Evolutionary conservation across 2,329 filamentous ascomycete species (phyloP).

Genomic region (Whalleya microplaca): DNA sequence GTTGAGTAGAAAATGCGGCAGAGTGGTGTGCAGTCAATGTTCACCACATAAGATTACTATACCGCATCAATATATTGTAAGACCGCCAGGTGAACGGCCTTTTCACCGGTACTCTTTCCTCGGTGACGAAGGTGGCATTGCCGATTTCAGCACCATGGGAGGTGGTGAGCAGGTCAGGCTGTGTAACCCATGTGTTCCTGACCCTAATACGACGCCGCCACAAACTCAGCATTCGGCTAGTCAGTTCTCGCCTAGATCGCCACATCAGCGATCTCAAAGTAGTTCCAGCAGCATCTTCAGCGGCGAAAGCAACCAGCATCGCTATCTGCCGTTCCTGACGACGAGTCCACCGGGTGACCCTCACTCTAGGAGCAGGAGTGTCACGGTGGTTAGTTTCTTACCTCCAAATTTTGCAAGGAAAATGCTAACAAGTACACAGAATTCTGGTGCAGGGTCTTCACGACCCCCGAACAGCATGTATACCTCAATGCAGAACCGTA

Average conservation of each 20-base stretch:
- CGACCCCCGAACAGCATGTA: constrained; percentile 34
- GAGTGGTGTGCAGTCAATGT: constrained; percentile 87
- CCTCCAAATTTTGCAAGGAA: background rate
- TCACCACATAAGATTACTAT: constrained; percentile 96
- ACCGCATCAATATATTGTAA: constrained; percentile 89
- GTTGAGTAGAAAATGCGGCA: constrained; percentile 75
- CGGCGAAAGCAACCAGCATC: constrained; percentile 15
- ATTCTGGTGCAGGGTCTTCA: constrained; percentile 29
- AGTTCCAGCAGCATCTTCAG: constrained; percentile 42
- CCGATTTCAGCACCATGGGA: constrained; percentile 50
- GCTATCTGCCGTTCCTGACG: constrained; percentile 21
- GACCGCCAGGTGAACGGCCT: constrained; percentile 59
- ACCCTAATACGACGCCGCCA: constrained; percentile 62
- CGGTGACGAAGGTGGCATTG: constrained; percentile 45
- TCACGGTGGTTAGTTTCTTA: constrained; percentile 51
- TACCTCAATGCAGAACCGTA: constrained; percentile 43
- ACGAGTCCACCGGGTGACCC: constrained; percentile 40
- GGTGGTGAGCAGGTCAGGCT: constrained; percentile 63
- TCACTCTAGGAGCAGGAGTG: constrained; percentile 49
- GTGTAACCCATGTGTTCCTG: constrained; percentile 66
- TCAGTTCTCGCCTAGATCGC: constrained; percentile 39
- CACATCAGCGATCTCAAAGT: constrained; percentile 52
- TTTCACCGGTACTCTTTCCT: constrained; percentile 41
- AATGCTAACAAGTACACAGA: constrained; percentile 23
- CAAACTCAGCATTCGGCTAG: constrained; percentile 44